Conservation (phyloP, 257 asterid genomes). For the Misopates orontium region DNA sequence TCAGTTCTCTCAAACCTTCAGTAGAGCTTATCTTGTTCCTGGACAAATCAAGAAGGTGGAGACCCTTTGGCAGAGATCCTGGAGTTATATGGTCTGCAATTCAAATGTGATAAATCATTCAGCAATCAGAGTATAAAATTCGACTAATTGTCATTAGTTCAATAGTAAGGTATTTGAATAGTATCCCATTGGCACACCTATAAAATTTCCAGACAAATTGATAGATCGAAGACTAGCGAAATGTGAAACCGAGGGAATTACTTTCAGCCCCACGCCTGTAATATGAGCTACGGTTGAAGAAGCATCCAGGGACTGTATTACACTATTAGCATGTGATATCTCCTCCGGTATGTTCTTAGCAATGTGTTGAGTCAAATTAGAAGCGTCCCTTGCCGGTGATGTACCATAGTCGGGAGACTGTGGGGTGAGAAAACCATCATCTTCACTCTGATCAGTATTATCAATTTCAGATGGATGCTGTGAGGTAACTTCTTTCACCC, state of each 20-base stretch:
- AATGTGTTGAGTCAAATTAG: constrained; percentile 26
- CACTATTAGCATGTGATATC: constrained; percentile 61
- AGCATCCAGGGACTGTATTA: constrained; percentile 60
- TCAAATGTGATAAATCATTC: constrained; percentile 11
- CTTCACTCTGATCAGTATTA: constrained; percentile 35
- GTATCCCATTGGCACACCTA: constrained; percentile 46
- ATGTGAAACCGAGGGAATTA: constrained; percentile 57
- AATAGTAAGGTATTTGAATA: background rate
- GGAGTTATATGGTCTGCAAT: constrained; percentile 67
- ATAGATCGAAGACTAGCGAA: constrained; percentile 68
- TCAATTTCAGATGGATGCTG: constrained; percentile 45
- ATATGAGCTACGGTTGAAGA: constrained; percentile 82
- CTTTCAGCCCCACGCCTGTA: constrained; percentile 56
- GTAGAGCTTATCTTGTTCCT: constrained; percentile 71
- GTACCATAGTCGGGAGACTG: constrained; percentile 37
- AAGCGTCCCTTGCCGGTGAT: constrained; percentile 32
- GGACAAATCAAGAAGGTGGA: constrained; percentile 72
- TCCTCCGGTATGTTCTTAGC: constrained; percentile 48
- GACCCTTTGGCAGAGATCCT: constrained; percentile 83
- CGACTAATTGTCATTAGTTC: background rate
- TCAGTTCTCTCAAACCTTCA: constrained; percentile 80
- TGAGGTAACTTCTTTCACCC: constrained; percentile 57
- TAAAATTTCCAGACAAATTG: constrained; percentile 68
- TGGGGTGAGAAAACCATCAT: constrained; percentile 32
- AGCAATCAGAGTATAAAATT: background rate